Evolutionary conservation across 257 asterid species (phyloP).

Genomic region (Solanum chiquidenum): DNA sequence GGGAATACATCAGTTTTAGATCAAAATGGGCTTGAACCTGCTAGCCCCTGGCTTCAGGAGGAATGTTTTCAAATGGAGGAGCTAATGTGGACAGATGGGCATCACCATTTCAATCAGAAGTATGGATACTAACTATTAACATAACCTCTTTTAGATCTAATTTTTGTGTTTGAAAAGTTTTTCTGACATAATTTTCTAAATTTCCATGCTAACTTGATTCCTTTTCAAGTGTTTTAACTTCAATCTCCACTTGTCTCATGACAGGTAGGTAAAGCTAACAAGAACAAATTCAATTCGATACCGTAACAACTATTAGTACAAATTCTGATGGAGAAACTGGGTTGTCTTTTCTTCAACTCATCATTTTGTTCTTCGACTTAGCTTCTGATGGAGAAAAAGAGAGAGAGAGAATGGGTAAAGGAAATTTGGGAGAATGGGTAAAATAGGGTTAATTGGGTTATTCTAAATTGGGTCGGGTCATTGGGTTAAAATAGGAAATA

Average conservation of each 20-base stretch:
- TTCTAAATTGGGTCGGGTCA: too few species aligned
- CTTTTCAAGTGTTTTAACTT: conserved; percentile 19
- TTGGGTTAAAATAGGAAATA: too few species aligned
- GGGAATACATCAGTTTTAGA: conserved; percentile 98
- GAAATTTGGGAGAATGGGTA: too few species aligned
- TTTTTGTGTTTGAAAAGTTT: conserved; percentile 42
- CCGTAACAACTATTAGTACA: too few species aligned
- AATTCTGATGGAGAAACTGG: too few species aligned
- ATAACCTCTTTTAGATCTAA: conserved; percentile 72
- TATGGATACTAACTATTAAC: conserved; percentile 99
- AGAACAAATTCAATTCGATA: too few species aligned
- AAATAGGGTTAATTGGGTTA: too few species aligned
- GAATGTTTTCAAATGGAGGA: conserved; percentile 94
- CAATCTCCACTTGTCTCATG: conserved; percentile 22
- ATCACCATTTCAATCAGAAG: conserved; percentile 98
- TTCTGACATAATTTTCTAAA: conserved; percentile 18
- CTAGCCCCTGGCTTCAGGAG: conserved; percentile 99
- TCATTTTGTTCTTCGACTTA: too few species aligned
- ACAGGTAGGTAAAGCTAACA: conserved; percentile 49
- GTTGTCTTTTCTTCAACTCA: too few species aligned
- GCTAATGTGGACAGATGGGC: conserved; percentile 99
- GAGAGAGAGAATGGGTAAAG: too few species aligned
- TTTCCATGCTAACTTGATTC: conserved; percentile 27
- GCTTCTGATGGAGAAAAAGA: too few species aligned
- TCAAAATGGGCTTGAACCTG: conserved; percentile 98